Evolutionary conservation across 2,329 filamentous ascomycete genomes (phyloP), one percentile per base, ranked within the genome.

Genomic region (Penicillium sp.): DNA sequence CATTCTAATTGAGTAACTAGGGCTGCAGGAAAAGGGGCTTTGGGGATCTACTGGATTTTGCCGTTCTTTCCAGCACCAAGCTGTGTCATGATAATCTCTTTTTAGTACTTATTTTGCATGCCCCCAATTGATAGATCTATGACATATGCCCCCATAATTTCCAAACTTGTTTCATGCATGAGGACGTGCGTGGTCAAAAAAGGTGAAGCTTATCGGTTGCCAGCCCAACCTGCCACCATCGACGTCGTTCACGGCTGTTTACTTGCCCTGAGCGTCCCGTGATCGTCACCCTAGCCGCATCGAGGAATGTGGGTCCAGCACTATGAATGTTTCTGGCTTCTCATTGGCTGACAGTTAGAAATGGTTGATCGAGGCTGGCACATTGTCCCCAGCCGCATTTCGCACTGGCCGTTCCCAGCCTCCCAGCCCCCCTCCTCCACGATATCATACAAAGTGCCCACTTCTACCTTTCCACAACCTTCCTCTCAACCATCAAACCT

Each of bases 371-470:
- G 55, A 59, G 59, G 63, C 61, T 64, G 63, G 61, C 37, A 53
- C 24, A 19, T 48, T 16, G 26, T 13, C n/a, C 59, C 61, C 61
- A 61, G 59, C 59, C 59, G 59, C 61, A 63, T 56, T 59, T 63
- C 47, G 47, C 55, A 61, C 58, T 60, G 53, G 53, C 63, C 56
- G 62, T 64, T 65, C 63, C 64, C 64, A 66, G 64, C 63, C 64
- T 62, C 62, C 62, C 62, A 64, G 61, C 62, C 64, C 61, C 62
- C 61, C 62, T 64, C 61, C 62, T 64, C 62, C 62, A 66, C 60
- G 61, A 59, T 61, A 62, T 61, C 59, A 57, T 55, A 50, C 55
- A 57, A 49, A 55, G 52, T 50, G 45, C 48, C 52, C 55, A 50
- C 41, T 55, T 29, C 39, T 39, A 37, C 43, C 29, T 22, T 37